Base-by-base conservation (phyloP, 441 rosid species). In the Pelargonium fulgidum region DNA sequence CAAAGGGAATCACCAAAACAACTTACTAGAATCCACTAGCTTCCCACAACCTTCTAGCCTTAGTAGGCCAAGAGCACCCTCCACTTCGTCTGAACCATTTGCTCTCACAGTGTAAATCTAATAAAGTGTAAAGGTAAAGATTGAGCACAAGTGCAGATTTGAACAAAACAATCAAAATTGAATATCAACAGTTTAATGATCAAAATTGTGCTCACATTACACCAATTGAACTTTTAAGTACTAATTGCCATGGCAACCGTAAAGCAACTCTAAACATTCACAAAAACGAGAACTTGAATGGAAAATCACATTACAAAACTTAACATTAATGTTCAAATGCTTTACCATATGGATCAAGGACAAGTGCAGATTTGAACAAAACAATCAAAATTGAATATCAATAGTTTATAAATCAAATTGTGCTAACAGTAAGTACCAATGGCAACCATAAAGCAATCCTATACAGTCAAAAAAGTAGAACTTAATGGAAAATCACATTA, bases 71-170 rank as follows among this genome's bases (percentile, higher is more conserved):
- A 75, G 85, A 70, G 84, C 84, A 59, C 77, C 85, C 52, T 75
- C 76, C 14, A 78, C 70, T 74, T 84, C 84, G 9, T 80, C 80
- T n/a, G 78, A 73, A 70, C 73, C 69, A 64, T 39, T 44, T 41
- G 44, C 72, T 73, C 85, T 82, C 56, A 81, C 76, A 63, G 83
- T 82, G 72, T 82, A 81, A 17, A 86, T 89, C 90, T 87, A 45
- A 44, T n/a, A 17, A 36, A 45, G 54, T 12, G 59, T 16, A 14
- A 52, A 14, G 19, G 59, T 7, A 0, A 14, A 52, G 22, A 14
- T 52, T 16, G 8, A 52, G 59, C 39, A 4, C 39, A 33, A 33
- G 39, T 33, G 39, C 39, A 33, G 6, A 33, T 33, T 33, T 33
- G 6, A 33, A 7, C 39, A 33, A 33, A 0, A n/a, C 22, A 10